A percentile compares a stretch with the other conserved stretches of the same genome.
These are phyloP conservation scores for Sordariomycetes sp. DNA, from an alignment of 2,329 filamentous ascomycete species.

Conservation along the genomic window DNA sequence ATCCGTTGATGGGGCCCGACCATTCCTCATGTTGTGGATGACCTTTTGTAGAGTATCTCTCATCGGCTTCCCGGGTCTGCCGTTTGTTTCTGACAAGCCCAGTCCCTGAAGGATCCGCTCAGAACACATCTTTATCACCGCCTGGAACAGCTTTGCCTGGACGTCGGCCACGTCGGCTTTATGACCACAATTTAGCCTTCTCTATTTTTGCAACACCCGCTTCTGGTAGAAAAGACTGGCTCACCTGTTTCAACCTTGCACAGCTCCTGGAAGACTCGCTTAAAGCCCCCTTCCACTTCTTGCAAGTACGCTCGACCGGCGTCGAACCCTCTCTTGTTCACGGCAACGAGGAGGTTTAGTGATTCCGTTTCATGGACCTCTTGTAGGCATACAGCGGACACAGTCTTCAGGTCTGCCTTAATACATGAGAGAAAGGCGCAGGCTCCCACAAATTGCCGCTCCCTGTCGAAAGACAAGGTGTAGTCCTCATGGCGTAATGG, in stretches of 20 bases:
- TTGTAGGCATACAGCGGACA: conserved; percentile 8
- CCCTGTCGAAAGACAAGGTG: conserved; percentile 18
- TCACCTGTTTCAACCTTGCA: background rate
- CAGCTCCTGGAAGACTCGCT: background rate
- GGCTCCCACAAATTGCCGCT: conserved; percentile 15
- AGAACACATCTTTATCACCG: conserved; percentile 20
- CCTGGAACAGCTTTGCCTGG: conserved; percentile 11
- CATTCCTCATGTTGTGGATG: background rate
- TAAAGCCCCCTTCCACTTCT: background rate
- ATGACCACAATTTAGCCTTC: background rate
- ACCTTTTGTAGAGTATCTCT: background rate
- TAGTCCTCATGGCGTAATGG: conserved; percentile 9
- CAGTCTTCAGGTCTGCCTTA: conserved; percentile 20
- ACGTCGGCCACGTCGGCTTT: background rate
- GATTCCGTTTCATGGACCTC: conserved; percentile 8
- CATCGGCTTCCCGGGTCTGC: background rate
- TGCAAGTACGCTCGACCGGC: background rate
- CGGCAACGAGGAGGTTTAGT: background rate
- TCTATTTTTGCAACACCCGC: background rate
- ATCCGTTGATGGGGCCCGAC: background rate
- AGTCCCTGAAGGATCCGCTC: conserved; percentile 11
- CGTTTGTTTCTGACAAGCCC: conserved; percentile 11
- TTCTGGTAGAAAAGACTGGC: background rate
- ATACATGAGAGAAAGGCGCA: conserved; percentile 22
- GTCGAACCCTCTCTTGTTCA: background rate